Conservation (phyloP, 139 green algal species). For the Micractinium conductrix region DNA sequence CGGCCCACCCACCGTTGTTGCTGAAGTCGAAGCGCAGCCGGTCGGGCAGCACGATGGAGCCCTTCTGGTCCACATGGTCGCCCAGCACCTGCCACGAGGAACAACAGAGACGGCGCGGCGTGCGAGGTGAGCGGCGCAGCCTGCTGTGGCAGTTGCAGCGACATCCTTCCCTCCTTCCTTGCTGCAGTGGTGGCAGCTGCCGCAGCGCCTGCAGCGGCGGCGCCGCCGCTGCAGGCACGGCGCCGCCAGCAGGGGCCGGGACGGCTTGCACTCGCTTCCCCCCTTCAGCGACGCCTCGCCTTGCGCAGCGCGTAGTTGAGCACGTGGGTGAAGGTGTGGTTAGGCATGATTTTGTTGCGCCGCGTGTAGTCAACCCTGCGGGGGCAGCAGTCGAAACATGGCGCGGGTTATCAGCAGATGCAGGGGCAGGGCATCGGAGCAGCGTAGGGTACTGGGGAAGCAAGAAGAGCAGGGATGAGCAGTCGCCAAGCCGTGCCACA, state of each 20-base stretch:
- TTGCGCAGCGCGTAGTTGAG: slow-evolving; percentile 93
- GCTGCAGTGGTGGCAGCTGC: no score
- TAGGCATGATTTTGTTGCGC: slow-evolving; percentile 86
- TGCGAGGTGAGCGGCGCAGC: no score
- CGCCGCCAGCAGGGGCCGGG: no score
- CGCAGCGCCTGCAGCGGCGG: no score
- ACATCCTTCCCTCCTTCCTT: no score
- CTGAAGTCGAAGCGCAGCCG: slow-evolving; percentile 98
- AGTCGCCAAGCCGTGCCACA: background rate
- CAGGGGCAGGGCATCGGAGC: background rate
- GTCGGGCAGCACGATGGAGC: slow-evolving; percentile 92
- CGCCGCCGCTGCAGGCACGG: no score
- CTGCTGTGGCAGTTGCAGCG: no score
- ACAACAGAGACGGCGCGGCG: background rate
- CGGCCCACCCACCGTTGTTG: slow-evolving; percentile 71
- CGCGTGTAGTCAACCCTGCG: slow-evolving; percentile 83
- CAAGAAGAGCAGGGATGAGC: no score
- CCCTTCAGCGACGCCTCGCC: slow-evolving; percentile 20
- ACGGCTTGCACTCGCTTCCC: no score
- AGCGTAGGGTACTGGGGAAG: no score
- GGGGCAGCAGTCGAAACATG: background rate
- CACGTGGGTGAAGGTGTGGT: slow-evolving; percentile 99
- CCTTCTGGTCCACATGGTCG: slow-evolving; percentile 97
- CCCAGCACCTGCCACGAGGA: slow-evolving; percentile 71
- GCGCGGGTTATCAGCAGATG: no score